Evolutionary conservation across 139 green algal genomes (phyloP), one percentile per base, ranked within the genome.

Genomic region (Eudorina sp.): DNA sequence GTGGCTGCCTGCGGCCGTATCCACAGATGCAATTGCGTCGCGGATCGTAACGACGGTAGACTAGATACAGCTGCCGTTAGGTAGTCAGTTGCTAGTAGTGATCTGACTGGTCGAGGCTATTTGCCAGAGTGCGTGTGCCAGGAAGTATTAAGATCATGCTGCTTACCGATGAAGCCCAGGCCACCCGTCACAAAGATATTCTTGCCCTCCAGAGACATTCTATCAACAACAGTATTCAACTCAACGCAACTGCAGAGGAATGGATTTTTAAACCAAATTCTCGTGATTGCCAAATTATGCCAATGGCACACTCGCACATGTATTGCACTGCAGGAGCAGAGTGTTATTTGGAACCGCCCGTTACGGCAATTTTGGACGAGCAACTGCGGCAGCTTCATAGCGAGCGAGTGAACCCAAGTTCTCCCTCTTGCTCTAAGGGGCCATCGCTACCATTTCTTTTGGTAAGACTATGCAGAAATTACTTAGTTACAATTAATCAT

Each of bases 181-280:
- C 96, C 96, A 5, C 96, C 96, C 3, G 96, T 98, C 4, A 98
- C 96, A 41, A 98, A 96, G 27, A 97, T 93, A 86, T 96, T 96
- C 62, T 51, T 86, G 41, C 58, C 78, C 1, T 64, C 58, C 0
- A 92, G 72, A 23, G 53, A 66, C 88, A 92, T 93, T 2, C 9
- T 90, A 43, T n/a, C 13, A 70, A 34, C 21, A 55, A 36, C 45
- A 69, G 27, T 31, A 40, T 38, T 29, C 3, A 72, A 31, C 21
- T 72, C 62, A 72, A 72, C 19, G 38, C 62, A 72, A 72, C 62
- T 72, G 62, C 62, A 72, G 11, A 72, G 19, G 19, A 72, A 34
- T 40, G 62, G 62, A 40, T 16, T 34, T 34, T 29, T 31, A 72
- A 72, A 72, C 36, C n/a, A 36, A 69, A n/a, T n/a, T n/a, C n/a